Base-by-base conservation (phyloP, 1,139 yeast genomes). In the Sugiyamaella grinbergsii region DNA sequence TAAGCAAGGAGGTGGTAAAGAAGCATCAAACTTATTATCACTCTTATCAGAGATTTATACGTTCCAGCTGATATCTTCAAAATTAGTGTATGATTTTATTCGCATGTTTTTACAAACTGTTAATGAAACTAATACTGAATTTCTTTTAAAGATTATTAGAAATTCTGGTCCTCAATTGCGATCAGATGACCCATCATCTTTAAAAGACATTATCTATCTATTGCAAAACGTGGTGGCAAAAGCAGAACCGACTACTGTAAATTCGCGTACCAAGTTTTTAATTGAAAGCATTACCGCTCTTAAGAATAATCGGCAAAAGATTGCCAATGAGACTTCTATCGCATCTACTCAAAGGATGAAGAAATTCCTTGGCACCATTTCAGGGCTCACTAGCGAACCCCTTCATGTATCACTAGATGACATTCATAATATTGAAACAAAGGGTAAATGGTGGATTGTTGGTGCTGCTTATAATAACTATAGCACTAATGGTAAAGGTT, bases 381-480 rank as follows among this genome's bases (percentile, higher is more conserved):
- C 63, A 11, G 62, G 64, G 32, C 73, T 76, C 44, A 69, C 72
- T 40, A 15, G 18, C 5, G 98, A 93, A 50, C 88, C 98, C 1
- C 75, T 94, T 28, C 90, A 87, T 60, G 98, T 93, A 0, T 74
- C 89, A 2, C 72, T 94, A 29, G 83, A 81, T 44, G 99, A 94
- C 70, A 90, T 94, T 52, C 81, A 80, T 46, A 81, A 80, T 56
- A 77, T 88, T 24, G 87, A 83, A 10, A 79, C 83, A 0, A 79
- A 82, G 57, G 98, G 98, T 51, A 93, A 91, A 68, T 94, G 99
- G 99, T 94, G 98, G 99, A 75, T 93, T 39, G 91, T 94, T 32
- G 98, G 99, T 41, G 87, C 98, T 2, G 96, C 98, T 0, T 93
- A 98, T 97, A 86, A 81, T 41, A 71, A 67, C 42, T 55, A 54